Evolutionary conservation across 257 asterid genomes (phyloP).

Genomic region (Jaltomata sinuosa): DNA sequence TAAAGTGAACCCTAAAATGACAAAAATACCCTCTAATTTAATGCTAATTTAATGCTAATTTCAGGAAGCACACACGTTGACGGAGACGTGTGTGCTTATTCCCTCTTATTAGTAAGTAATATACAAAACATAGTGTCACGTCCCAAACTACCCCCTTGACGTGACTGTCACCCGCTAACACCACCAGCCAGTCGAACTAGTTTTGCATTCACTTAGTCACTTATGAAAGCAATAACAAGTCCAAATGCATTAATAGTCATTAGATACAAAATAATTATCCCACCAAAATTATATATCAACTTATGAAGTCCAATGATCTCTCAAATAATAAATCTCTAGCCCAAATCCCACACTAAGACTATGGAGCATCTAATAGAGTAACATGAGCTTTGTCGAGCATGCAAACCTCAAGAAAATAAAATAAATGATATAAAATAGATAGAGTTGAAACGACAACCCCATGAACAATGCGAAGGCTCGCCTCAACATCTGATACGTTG

Average conservation of each 20-base stretch:
- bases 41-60: no score
- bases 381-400: neutral
- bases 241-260: neutral
- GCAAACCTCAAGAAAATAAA: neutral
- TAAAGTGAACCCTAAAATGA: no score
- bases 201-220: neutral
- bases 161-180: neutral
- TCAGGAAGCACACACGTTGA: no score
- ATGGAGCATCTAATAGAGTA: neutral
- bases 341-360: neutral
- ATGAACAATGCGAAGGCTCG: neutral
- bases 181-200: neutral
- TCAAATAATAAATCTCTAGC: neutral
- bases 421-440: neutral
- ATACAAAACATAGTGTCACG: neutral
- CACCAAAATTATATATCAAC: neutral
- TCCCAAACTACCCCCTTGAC: neutral
- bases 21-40: no score
- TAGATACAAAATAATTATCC: neutral
- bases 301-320: neutral
- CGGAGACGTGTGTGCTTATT: no score
- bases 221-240: neutral
- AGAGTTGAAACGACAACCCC: neutral
- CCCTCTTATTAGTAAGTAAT: no score
- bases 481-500: neutral